Conservation (phyloP, 352 stramenopile species). For the Plasmopara muralis region DNA sequence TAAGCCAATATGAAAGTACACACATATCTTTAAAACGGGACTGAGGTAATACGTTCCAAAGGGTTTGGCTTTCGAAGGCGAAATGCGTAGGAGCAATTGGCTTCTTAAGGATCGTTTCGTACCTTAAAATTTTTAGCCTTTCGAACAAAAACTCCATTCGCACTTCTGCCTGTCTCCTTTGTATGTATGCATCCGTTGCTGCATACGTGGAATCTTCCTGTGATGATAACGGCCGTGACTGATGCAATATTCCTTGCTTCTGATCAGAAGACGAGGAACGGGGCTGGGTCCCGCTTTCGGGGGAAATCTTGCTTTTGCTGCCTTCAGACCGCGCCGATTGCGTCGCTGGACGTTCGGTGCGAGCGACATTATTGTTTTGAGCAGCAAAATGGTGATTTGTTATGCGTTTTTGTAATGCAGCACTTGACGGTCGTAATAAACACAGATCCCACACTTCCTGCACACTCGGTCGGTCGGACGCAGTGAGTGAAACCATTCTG, state of each 20-base stretch:
- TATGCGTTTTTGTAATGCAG: constrained; percentile 24
- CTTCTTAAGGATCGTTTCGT: constrained; percentile 35
- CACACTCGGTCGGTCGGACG: constrained; percentile 52
- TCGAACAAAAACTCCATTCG: constrained; percentile 71
- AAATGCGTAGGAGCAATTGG: constrained; percentile 48
- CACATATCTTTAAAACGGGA: constrained; percentile 46
- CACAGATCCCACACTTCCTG: constrained; percentile 60
- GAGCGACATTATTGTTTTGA: constrained; percentile 16
- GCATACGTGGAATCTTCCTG: constrained; percentile 24
- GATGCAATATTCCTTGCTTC: constrained; percentile 19
- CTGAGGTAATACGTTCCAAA: constrained; percentile 18
- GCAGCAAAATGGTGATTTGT: constrained; percentile 11
- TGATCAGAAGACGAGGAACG: constrained; percentile 19
- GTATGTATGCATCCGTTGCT: constrained; percentile 19
- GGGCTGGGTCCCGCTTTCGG: constrained; percentile 15
- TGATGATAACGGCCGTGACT: constrained; percentile 33
- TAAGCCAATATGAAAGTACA: constrained; percentile 36
- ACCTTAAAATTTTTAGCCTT: constrained; percentile 47
- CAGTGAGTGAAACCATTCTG: constrained; percentile 64
- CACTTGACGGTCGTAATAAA: constrained; percentile 30
- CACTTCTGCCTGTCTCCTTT: constrained; percentile 27
- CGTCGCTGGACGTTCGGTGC: constrained; percentile 6
- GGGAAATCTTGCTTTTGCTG: constrained; percentile 9
- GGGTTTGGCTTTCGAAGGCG: constrained; percentile 16
- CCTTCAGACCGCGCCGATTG: constrained; percentile 8